These are phyloP conservation scores for Puccinia hordei DNA, from an alignment of 1,284 basidiomycete genomes.

Conservation along the genomic window DNA sequence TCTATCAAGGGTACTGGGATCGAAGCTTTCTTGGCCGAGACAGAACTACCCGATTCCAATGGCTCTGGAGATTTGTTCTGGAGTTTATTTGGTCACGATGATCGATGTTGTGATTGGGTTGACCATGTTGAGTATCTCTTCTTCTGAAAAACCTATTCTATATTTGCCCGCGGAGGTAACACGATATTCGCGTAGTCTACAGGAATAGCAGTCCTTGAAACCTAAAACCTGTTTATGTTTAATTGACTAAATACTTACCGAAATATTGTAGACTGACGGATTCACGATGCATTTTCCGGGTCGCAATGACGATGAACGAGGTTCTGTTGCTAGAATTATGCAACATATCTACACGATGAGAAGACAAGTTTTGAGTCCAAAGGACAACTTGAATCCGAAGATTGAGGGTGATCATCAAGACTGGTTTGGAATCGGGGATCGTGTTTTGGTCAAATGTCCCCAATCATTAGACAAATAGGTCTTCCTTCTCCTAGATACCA, in stretches of 20 bases:
- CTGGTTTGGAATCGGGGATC: slow-evolving; percentile 35
- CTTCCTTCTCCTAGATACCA: neutral
- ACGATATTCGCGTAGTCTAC: no score
- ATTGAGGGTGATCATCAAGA: slow-evolving; percentile 23
- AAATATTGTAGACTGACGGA: slow-evolving; percentile 24
- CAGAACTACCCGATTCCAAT: slow-evolving; percentile 45
- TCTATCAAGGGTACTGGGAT: slow-evolving; percentile 51
- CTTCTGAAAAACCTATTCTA: neutral
- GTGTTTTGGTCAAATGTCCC: slow-evolving; percentile 31
- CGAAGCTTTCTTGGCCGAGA: slow-evolving; percentile 52
- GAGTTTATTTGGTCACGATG: slow-evolving; percentile 58
- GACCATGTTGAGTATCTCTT: slow-evolving; percentile 52
- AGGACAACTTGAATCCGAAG: slow-evolving; percentile 3
- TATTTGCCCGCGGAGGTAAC: neutral
- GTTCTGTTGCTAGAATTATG: slow-evolving; percentile 21
- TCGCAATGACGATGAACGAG: slow-evolving; percentile 26
- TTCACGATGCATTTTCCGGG: slow-evolving; percentile 49
- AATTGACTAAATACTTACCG: neutral
- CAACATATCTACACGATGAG: slow-evolving; percentile 16
- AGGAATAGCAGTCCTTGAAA: neutral
- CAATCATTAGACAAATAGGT: slow-evolving; percentile 22
- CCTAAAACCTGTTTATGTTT: neutral
- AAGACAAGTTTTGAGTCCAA: slow-evolving; percentile 17
- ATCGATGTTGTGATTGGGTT: slow-evolving; percentile 55
- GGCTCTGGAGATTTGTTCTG: slow-evolving; percentile 56